phyloP scores from a whole-genome alignment of 306 rosid species.

The Pterocarpus santalinus region DNA sequence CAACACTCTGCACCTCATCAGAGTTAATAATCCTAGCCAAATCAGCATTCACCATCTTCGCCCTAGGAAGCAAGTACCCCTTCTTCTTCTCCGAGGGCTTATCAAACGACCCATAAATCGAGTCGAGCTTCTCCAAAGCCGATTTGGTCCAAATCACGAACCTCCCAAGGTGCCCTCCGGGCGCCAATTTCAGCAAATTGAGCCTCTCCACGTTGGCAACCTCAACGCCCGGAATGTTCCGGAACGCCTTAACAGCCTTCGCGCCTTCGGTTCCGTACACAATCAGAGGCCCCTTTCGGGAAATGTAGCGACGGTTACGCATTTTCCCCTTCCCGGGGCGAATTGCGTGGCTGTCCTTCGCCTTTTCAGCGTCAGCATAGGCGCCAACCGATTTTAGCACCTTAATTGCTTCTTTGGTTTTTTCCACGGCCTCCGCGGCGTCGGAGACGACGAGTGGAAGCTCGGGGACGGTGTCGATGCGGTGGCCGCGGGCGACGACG shows the following conservation, averaged over 20 bases:
- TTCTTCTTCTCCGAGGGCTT: slow-evolving; percentile 80
- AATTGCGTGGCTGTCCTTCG: slow-evolving; percentile 73
- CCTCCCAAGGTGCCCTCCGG: slow-evolving; percentile 90
- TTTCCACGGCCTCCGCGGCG: slow-evolving; percentile 79
- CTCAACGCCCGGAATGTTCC: slow-evolving; percentile 83
- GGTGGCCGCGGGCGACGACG: slow-evolving; percentile 81
- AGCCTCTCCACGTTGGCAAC: slow-evolving; percentile 80
- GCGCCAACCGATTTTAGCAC: slow-evolving; percentile 81
- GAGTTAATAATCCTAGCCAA: slow-evolving; percentile 86
- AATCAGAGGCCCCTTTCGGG: slow-evolving; percentile 76
- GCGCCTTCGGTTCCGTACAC: slow-evolving; percentile 88
- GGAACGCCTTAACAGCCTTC: slow-evolving; percentile 80
- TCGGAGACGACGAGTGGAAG: slow-evolving; percentile 79
- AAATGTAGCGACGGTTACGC: slow-evolving; percentile 82
- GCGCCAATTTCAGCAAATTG: slow-evolving; percentile 75
- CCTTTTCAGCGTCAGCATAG: slow-evolving; percentile 73
- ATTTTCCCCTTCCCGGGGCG: slow-evolving; percentile 88
- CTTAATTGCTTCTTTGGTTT: slow-evolving; percentile 76
- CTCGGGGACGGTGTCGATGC: slow-evolving; percentile 76
- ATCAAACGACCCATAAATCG: slow-evolving; percentile 83
- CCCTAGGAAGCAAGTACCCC: slow-evolving; percentile 69
- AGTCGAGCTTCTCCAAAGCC: slow-evolving; percentile 90
- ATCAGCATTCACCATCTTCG: slow-evolving; percentile 84
- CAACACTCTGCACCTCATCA: slow-evolving; percentile 85
- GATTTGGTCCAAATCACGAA: slow-evolving; percentile 88